Percentiles rank a stretch among this genome's conserved stretches.
These are phyloP conservation scores for Graphilbum ipis-grandicollis DNA, from an alignment of 2,329 filamentous ascomycete species.

Conservation along the genomic window DNA sequence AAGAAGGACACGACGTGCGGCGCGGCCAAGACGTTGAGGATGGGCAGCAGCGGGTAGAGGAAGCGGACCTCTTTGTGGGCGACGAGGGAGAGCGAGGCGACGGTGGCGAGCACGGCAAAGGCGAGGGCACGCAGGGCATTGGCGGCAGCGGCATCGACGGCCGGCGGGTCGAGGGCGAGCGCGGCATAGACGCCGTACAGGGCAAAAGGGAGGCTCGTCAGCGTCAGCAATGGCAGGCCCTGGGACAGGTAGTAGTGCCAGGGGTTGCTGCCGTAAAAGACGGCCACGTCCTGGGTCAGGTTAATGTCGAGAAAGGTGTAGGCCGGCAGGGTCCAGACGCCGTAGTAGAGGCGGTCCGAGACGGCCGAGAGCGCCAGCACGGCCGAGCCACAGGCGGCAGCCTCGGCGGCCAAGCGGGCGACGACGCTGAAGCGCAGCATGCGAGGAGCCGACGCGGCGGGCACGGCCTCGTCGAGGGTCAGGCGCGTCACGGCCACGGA, in stretches of 20 bases:
- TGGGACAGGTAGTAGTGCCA: constrained; percentile 90
- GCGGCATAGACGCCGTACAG: constrained; percentile 43
- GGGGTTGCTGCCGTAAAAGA: constrained; percentile 83
- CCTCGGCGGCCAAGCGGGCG: constrained; percentile 42
- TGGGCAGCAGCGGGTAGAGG: constrained; percentile 78
- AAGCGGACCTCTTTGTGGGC: constrained; percentile 96
- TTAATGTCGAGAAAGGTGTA: constrained; percentile 85
- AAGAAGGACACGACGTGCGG: constrained; percentile 51
- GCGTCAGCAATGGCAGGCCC: constrained; percentile 73
- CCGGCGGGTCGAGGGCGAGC: constrained; percentile 9
- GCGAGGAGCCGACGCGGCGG: constrained; percentile 19
- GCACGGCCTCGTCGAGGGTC: constrained; percentile 23
- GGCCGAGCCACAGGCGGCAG: constrained; percentile 40
- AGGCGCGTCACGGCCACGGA: constrained; percentile 23
- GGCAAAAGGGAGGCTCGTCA: constrained; percentile 65
- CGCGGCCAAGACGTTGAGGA: constrained; percentile 68
- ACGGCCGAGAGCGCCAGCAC: constrained; percentile 46
- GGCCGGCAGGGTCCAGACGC: constrained; percentile 73
- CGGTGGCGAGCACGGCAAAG: constrained; percentile 39
- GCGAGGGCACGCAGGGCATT: constrained; percentile 37
- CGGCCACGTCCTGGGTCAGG: constrained; percentile 66
- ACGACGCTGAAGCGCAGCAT: constrained; percentile 14
- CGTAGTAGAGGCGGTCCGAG: constrained; percentile 67
- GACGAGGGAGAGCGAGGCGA: constrained; percentile 53
- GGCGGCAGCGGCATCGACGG: constrained; percentile 16